phyloP scores from a whole-genome alignment of 129 eudicot genomes.

The Daucus carota region DH1_v3.0 NC_030388.2:27895001-27895500 shows the following conservation, averaged over 20 bases:
- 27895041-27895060: too few species aligned
- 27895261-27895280: neutral
- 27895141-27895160: too few species aligned
- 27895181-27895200: neutral
- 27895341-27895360: neutral
- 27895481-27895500: constrained; percentile 22
- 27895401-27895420: neutral
- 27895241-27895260: neutral
- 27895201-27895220: neutral
- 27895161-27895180: neutral
- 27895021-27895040: too few species aligned
- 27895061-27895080: too few species aligned
- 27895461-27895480: neutral
- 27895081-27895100: too few species aligned
- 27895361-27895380: neutral
- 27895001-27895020: too few species aligned
- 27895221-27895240: neutral
- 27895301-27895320: neutral
- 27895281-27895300: neutral
- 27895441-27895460: neutral
- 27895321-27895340: neutral
- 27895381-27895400: neutral
- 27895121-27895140: too few species aligned
- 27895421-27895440: neutral
- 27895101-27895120: too few species aligned